These are phyloP conservation scores for Rhizopogon rudus DNA, from an alignment of 768 basidiomycete genomes.

Conservation along the genomic window DNA sequence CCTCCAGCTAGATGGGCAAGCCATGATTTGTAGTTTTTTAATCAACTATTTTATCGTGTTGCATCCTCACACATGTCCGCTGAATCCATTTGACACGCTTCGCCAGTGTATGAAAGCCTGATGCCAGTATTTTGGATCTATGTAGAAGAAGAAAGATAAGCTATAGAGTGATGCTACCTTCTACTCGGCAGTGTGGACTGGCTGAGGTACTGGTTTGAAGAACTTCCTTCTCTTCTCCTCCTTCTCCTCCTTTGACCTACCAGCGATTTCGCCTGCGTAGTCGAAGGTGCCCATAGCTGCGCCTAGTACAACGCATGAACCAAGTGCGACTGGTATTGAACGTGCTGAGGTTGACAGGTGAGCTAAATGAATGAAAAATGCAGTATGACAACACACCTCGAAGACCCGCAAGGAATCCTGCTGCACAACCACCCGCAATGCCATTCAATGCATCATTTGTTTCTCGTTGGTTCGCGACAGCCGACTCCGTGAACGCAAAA, in stretches of 20 bases:
- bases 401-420: slow-evolving; percentile 86
- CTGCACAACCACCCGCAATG: slow-evolving; percentile 85
- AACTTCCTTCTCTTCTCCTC: slow-evolving; percentile 77
- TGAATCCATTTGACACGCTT: not conserved
- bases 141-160: not conserved
- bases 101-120: not conserved
- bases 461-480: slow-evolving; percentile 75
- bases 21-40: not conserved
- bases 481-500: slow-evolving; percentile 78
- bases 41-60: not conserved
- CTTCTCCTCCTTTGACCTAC: slow-evolving; percentile 37
- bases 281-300: slow-evolving; percentile 79
- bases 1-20: not conserved
- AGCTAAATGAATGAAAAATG: slow-evolving; percentile 5
- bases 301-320: slow-evolving; percentile 74
- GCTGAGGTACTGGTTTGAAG: slow-evolving; percentile 66
- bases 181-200: slow-evolving; percentile 20
- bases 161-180: slow-evolving; percentile 12
- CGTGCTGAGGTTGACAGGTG: slow-evolving; percentile 46
- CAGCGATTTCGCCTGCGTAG: slow-evolving; percentile 62
- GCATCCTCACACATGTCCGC: not conserved
- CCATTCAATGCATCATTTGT: slow-evolving; percentile 80
- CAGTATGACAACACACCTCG: slow-evolving; percentile 47
- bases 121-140: slow-evolving; percentile 1
- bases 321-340: slow-evolving; percentile 78